Evolutionary conservation across 495 filamentous ascomycete species (phyloP).

Genomic region (Wilcoxina mikolae): DNA sequence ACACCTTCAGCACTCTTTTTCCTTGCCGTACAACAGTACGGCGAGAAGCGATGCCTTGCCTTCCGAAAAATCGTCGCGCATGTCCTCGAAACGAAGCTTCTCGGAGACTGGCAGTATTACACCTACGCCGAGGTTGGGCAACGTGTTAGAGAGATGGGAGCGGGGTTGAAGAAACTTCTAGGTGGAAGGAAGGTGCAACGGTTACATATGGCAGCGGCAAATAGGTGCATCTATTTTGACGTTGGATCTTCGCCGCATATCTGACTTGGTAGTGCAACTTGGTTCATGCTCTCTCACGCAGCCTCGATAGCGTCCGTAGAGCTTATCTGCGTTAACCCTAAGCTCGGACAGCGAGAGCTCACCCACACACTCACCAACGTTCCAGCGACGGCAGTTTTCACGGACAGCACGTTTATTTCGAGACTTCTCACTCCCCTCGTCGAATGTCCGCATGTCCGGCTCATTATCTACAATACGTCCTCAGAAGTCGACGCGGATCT

Average conservation of each 20-base stretch:
- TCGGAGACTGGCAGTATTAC: slow-evolving; percentile 18
- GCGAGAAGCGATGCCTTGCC: slow-evolving; percentile 12
- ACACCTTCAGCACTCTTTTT: slow-evolving; percentile 11
- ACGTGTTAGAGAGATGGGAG: slow-evolving; percentile 1
- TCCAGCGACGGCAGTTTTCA: slow-evolving; percentile 12
- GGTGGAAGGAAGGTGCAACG: slow-evolving; percentile 5
- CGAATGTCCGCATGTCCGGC: slow-evolving; percentile 14
- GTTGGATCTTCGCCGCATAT: neutral
- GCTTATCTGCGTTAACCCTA: slow-evolving; percentile 14
- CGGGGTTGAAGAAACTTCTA: slow-evolving; percentile 3
- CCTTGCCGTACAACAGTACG: slow-evolving; percentile 6
- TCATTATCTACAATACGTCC: slow-evolving; percentile 12
- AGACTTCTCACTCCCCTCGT: slow-evolving; percentile 8
- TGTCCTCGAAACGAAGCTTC: slow-evolving; percentile 3
- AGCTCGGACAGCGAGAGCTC: slow-evolving; percentile 5
- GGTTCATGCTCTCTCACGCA: slow-evolving; percentile 19
- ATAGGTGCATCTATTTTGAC: slow-evolving; percentile 7
- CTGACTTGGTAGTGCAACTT: neutral
- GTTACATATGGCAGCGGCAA: slow-evolving; percentile 18
- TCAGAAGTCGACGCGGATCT: slow-evolving; percentile 14
- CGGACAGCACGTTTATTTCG: slow-evolving; percentile 14
- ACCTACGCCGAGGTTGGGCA: slow-evolving; percentile 16
- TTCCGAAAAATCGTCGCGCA: slow-evolving; percentile 9
- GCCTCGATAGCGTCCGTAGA: slow-evolving; percentile 11
- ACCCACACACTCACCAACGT: slow-evolving; percentile 12